These are phyloP conservation scores for Litsea cubeba DNA, from an alignment of 164 flowering plant genomes.

Conservation along the genomic window DNA sequence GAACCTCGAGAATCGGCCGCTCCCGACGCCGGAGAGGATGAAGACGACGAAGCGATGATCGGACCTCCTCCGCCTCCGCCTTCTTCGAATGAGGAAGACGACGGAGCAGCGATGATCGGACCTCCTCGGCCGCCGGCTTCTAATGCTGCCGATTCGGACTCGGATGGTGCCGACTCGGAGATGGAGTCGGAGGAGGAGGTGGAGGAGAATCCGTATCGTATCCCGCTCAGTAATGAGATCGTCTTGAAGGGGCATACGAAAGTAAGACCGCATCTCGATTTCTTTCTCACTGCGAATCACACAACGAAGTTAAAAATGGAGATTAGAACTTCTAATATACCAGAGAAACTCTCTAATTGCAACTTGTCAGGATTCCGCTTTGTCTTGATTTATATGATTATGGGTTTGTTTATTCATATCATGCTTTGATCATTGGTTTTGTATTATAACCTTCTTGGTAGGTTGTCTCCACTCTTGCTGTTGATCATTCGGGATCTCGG, in stretches of 20 bases:
- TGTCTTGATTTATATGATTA: not conserved
- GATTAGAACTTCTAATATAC: not conserved
- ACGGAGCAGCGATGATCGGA: conserved; percentile 41
- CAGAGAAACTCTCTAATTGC: not conserved
- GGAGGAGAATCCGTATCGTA: conserved; percentile 34
- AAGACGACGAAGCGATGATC: conserved; percentile 36
- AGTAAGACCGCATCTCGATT: conserved; percentile 30
- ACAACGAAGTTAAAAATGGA: not conserved
- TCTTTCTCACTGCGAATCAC: not conserved
- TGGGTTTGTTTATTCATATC: not conserved
- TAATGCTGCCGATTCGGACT: conserved; percentile 20
- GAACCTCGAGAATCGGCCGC: not conserved
- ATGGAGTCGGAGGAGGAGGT: conserved; percentile 14
- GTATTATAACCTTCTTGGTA: conserved; percentile 22
- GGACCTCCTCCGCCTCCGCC: conserved; percentile 60
- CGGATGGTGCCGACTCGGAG: conserved; percentile 25
- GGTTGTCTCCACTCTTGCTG: conserved; percentile 89
- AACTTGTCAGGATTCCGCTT: not conserved
- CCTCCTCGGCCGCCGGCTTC: conserved; percentile 54
- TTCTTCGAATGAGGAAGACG: conserved; percentile 24
- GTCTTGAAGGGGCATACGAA: conserved; percentile 87
- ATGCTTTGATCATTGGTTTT: not conserved
- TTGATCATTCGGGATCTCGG: conserved; percentile 95
- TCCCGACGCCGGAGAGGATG: conserved; percentile 18
- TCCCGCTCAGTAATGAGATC: conserved; percentile 87